Conservation (phyloP, 306 rosid species). For the Prunus padus region DNA sequence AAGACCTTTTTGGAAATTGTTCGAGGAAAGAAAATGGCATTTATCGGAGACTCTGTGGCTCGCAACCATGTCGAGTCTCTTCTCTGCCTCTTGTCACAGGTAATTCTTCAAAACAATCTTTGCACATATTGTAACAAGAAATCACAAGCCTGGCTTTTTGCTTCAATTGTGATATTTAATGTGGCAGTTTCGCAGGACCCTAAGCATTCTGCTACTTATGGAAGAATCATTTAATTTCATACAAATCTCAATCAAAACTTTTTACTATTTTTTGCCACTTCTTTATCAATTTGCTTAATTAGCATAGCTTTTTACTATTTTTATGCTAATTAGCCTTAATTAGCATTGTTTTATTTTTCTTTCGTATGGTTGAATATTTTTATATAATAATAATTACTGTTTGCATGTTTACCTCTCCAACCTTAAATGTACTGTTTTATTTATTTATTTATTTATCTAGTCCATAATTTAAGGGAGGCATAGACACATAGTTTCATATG, state of each 20-base stretch:
- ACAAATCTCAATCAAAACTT: background rate
- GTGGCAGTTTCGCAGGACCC: background rate
- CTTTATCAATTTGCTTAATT: background rate
- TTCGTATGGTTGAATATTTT: too few species aligned
- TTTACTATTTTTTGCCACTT: background rate
- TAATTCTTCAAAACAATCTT: background rate
- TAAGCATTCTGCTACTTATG: background rate
- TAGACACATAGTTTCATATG: too few species aligned
- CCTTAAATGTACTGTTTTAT: background rate
- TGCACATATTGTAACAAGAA: background rate
- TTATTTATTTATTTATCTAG: too few species aligned
- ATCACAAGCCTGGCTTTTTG: too few species aligned
- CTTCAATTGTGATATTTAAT: background rate
- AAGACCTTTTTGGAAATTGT: constrained; percentile 49
- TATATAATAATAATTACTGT: too few species aligned
- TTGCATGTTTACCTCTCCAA: background rate
- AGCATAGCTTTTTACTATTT: too few species aligned
- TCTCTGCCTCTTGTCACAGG: constrained; percentile 82
- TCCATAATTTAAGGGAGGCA: too few species aligned
- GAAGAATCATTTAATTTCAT: background rate
- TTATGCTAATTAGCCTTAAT: too few species aligned
- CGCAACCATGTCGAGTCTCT: constrained; percentile 90
- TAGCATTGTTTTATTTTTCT: too few species aligned
- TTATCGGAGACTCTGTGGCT: constrained; percentile 86
- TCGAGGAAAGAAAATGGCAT: constrained; percentile 73